phyloP scores from a whole-genome alignment of 805 yeast genomes.

The Kodamaea kaohsiungensis region DNA sequence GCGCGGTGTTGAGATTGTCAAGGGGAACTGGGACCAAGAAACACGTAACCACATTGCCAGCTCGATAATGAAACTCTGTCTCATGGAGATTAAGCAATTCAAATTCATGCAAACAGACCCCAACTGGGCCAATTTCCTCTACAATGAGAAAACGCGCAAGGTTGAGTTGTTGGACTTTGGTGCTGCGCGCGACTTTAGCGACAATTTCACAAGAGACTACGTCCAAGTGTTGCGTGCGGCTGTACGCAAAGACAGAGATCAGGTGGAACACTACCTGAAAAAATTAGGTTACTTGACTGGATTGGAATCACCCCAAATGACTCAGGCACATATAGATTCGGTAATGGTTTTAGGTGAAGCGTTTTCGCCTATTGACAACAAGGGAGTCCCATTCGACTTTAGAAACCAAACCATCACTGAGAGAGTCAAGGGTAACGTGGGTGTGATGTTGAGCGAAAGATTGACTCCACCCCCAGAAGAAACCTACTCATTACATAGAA shows the following conservation, averaged over 20 bases:
- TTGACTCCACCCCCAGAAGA: constrained; percentile 98
- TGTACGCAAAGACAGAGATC: constrained; percentile 61
- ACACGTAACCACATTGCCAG: constrained; percentile 81
- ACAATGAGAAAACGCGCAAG: constrained; percentile 66
- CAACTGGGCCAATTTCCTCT: constrained; percentile 96
- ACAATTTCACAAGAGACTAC: constrained; percentile 68
- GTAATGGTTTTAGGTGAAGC: constrained; percentile 93
- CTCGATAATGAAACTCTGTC: constrained; percentile 81
- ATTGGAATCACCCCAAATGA: constrained; percentile 82
- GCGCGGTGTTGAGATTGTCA: constrained; percentile 80
- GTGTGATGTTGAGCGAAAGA: constrained; percentile 87
- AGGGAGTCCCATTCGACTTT: constrained; percentile 66
- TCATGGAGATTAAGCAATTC: constrained; percentile 80
- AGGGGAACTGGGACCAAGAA: constrained; percentile 72
- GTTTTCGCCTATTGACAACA: constrained; percentile 55
- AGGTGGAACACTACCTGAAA: constrained; percentile 63
- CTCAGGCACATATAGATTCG: constrained; percentile 89
- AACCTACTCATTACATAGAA: constrained; percentile 94
- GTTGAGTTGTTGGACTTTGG: constrained; percentile 94
- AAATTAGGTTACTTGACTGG: constrained; percentile 91
- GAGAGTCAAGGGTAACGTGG: constrained; percentile 83
- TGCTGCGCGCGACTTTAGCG: constrained; percentile 80
- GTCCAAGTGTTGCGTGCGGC: constrained; percentile 74
- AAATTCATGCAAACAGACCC: constrained; percentile 98
- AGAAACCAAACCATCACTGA: constrained; percentile 88